Base-by-base conservation (phyloP, 805 yeast species). In the Kuraishia cidri region DNA sequence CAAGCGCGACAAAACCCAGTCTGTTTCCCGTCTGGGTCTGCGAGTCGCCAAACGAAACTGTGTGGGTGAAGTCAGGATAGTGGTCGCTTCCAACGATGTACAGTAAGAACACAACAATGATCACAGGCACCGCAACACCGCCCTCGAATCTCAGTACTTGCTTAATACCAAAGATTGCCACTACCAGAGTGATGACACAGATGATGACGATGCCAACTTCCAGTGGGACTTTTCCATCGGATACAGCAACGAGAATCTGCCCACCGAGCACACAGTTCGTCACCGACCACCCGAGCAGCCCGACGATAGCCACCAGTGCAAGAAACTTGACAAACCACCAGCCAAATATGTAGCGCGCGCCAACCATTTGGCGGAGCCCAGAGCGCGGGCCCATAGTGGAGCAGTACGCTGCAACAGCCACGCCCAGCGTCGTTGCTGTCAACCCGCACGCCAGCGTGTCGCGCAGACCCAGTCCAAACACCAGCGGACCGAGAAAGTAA, bases 201-300 rank as follows among this genome's bases (percentile, higher is more conserved):
- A 85, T 79, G 31, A 86, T 76, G 17, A 80, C 54, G 36, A 86
- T 79, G 4, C 95, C 95, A 13, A 75, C 76, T 48, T 76, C 74
- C 24, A 84, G 47, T 2, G 94, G 85, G 1, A 85, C 67, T 38
- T 63, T 67, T 11, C 72, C 82, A 43, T 75, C 58, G 25, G 86
- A 75, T 14, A 86, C 61, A 26, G 80, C 69, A 6, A 74, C 64
- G 30, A 86, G 54, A 37, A 86, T 79, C 55, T 86, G 87, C 13
- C 96, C 96, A 24, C 94, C 95, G 36, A 84, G 77, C 31, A 85
- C 92, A 43, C 82, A 72, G 50, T 84, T 85, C n/a, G 85, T 87
- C 23, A 86, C 78, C n/a, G 90, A 74, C 95, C 95, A 86, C n/a
- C 95, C 95, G 44, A 83, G 52, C 11, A 80, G 79, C 31, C 95